Evolutionary conservation across 2,329 filamentous ascomycete species (phyloP).

Genomic region (Hypoxylon sp.): DNA sequence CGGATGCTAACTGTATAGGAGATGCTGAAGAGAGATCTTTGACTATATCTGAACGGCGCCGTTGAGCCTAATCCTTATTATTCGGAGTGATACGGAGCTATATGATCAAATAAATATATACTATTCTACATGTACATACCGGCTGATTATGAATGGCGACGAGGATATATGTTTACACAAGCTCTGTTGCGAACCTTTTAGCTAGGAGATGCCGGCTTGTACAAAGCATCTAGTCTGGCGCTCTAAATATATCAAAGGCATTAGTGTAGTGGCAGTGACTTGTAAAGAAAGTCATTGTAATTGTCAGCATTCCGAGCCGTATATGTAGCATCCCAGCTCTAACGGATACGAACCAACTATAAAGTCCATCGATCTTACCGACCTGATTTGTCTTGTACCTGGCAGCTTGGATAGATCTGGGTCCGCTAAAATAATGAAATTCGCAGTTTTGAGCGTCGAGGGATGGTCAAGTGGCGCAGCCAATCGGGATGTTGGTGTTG

Average conservation of each 20-base stretch:
- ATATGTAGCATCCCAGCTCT: no score
- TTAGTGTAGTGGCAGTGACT: background rate
- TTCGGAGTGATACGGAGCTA: background rate
- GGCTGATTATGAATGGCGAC: background rate
- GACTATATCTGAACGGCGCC: background rate
- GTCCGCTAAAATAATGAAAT: slow-evolving; percentile 20
- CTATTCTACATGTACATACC: no score
- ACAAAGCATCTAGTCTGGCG: background rate
- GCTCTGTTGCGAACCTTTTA: background rate
- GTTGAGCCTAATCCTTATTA: background rate
- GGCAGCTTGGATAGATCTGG: slow-evolving; percentile 12
- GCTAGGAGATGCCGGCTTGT: background rate
- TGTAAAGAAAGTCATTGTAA: background rate
- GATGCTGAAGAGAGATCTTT: no score
- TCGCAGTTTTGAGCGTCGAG: slow-evolving; percentile 9
- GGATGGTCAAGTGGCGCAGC: slow-evolving; percentile 25
- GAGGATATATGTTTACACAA: background rate
- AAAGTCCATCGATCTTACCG: slow-evolving; percentile 13
- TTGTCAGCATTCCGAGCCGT: background rate
- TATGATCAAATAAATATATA: background rate
- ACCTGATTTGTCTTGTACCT: slow-evolving; percentile 7
- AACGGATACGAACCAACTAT: background rate
- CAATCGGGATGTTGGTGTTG: slow-evolving; percentile 29
- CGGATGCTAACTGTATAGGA: no score
- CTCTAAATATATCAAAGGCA: background rate